Base-by-base conservation (phyloP, 352 stramenopile species). In the Peronosclerospora sorghi region DNA sequence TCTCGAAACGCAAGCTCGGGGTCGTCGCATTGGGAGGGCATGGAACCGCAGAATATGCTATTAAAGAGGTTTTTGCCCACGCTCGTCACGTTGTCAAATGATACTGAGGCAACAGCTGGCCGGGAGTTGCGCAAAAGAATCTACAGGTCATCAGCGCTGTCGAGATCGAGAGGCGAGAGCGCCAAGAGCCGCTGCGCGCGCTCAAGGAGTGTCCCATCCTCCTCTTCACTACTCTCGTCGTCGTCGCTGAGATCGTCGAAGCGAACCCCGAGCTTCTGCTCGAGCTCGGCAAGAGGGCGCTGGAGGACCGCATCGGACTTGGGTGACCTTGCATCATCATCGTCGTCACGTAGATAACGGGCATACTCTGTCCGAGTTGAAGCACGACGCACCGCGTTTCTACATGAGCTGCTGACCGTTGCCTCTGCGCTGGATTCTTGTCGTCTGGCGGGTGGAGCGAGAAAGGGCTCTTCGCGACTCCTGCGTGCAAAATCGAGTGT, bases 251-350 rank as follows among this genome's bases (percentile, higher is more conserved):
- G 51, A 35, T 73, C 68, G 24, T 82, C 62, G 26, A 87, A 83
- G 20, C 54, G 66, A 35, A 84, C 80, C 0, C 72, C 75, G 5
- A 87, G 54, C 41, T 79, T 75, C 41, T 62, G 62, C 49, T 87
- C 72, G 13, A 87, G 56, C 41, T 87, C 72, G 15, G 75, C 72
- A 39, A 87, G 83, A 12, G 75, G 70, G 12, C 72, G 68, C 32
- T 87, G 75, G 20, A 81, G 75, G 20, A 81, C 32, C n/a, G 59
- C 45, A 19, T 59, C 56, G 39, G 56, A 48, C 23, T 41, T 34
- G n/a, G 37, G 44, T 42, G 60, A 48, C 35, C 55, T 42, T 10
- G 23, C 37, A 10, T 56, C 56, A 10, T 55, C 51, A 2, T 57
- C 58, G 10, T 47, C 50, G 7, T 67, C 21, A 26, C 6, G 3